Percentiles rank a stretch among this genome's conserved stretches.
Conservation (phyloP, 2,329 filamentous ascomycete species). For the Penicillium sp. region DNA sequence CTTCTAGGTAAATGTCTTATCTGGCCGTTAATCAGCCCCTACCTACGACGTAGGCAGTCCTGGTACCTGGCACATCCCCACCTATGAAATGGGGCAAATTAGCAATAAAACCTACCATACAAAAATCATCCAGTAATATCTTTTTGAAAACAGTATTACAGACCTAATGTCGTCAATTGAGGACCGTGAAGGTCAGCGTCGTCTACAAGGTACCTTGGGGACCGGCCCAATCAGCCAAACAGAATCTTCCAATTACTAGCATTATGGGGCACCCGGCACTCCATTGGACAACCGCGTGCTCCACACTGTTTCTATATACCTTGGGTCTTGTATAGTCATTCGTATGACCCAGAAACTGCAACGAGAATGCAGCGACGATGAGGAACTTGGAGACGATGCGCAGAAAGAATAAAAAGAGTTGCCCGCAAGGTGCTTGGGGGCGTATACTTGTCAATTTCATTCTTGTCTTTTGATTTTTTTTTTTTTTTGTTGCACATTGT, state of each 20-base stretch:
- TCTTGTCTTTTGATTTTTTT: background rate
- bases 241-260: slow-evolving; percentile 20
- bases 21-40: no score
- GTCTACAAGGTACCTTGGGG: slow-evolving; percentile 23
- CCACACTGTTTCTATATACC: slow-evolving; percentile 11
- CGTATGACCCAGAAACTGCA: slow-evolving; percentile 8
- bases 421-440: slow-evolving; percentile 15
- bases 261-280: background rate
- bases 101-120: background rate
- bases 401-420: slow-evolving; percentile 11
- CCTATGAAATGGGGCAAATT: background rate
- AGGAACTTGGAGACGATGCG: slow-evolving; percentile 26
- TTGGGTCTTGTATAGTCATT: slow-evolving; percentile 11
- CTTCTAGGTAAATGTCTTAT: background rate
- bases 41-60: background rate
- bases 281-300: slow-evolving; percentile 8
- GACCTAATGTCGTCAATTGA: slow-evolving; percentile 6
- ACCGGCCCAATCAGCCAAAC: slow-evolving; percentile 10
- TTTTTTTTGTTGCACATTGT: background rate
- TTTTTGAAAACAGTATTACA: slow-evolving; percentile 7
- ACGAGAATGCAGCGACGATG: slow-evolving; percentile 2
- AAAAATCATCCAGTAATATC: background rate
- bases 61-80: background rate
- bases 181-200: slow-evolving; percentile 24
- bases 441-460: background rate